Evolutionary conservation across 208 protist species (phyloP), one percentile per base, ranked within the genome.

Genomic region (Herpetomonas muscarum): DNA sequence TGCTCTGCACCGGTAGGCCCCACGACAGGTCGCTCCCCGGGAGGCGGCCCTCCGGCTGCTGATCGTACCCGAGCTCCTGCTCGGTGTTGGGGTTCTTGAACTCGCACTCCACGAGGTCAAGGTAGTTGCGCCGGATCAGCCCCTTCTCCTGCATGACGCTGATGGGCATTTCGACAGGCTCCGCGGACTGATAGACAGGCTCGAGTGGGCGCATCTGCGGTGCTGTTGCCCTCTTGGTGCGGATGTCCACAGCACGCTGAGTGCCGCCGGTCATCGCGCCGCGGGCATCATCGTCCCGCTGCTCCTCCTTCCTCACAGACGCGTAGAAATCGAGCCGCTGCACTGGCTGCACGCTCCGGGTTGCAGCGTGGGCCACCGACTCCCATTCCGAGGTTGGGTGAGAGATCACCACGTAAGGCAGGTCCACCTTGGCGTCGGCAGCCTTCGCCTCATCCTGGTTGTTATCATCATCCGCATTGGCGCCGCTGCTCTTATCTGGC

Each of bases 101-200:
- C 22, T 59, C 74, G 55, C 84, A 94, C 60, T 90, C 79, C 1
- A 94, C 87, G 24, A 90, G 58, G 59, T 94, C 87, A 1, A 94
- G 68, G 48, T 90, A 94, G 61, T 78, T 89, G 36, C 74, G 56
- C 31, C 57, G 67, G 7, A 61, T 64, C 1, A 79, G 65, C 13
- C 65, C 63, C 39, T 55, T 70, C 49, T 77, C 77, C 56, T 86
- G 77, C 1, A 61, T 68, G 4, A 74, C 61, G 2, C 68, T 45
- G 26, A 60, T 26, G 1, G 59, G 46, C 1, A 31, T 31, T 46
- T 81, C 64, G 3, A 53, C 51, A 26, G 44, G 21, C 28, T 63
- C 48, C 6, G 56, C 50, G 17, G 15, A 2, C 12, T 41, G 41
- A 46, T 74, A 94, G 6, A 56, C 54, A 17, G 75, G 52, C 3